phyloP scores from a whole-genome alignment of 1,139 yeast genomes.

The Pichia sp. region DNA sequence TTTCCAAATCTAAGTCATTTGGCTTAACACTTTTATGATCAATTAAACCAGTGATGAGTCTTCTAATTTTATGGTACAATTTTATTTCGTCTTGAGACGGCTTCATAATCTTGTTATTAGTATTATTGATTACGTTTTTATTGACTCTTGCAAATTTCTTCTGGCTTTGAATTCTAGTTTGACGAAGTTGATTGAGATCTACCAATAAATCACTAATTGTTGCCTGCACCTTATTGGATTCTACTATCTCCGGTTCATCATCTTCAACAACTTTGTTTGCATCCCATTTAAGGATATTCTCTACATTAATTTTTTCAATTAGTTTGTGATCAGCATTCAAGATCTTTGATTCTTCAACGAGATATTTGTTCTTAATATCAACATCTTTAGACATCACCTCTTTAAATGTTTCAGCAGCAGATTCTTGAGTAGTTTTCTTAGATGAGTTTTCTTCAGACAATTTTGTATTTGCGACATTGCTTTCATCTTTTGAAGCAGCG shows the following conservation, averaged over 20 bases:
- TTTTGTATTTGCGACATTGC: neutral
- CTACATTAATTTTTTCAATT: conserved; percentile 30
- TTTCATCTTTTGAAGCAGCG: conserved; percentile 4
- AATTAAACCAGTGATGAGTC: conserved; percentile 40
- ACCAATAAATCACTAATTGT: conserved; percentile 49
- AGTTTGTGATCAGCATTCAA: conserved; percentile 1
- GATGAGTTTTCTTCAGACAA: conserved; percentile 1
- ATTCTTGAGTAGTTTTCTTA: conserved; percentile 1
- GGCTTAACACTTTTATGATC: conserved; percentile 21
- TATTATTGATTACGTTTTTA: conserved; percentile 5
- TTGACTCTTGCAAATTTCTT: conserved; percentile 8
- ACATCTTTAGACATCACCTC: conserved; percentile 8
- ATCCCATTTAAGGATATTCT: conserved; percentile 44
- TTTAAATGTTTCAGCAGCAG: neutral
- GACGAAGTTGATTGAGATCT: conserved; percentile 57
- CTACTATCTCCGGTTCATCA: conserved; percentile 44
- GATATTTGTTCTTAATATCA: conserved; percentile 6
- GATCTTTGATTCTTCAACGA: neutral
- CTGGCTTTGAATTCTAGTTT: conserved; percentile 24
- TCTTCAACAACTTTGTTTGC: conserved; percentile 43
- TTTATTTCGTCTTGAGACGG: conserved; percentile 40
- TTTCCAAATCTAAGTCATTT: conserved; percentile 21
- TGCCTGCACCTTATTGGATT: conserved; percentile 38
- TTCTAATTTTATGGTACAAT: conserved; percentile 41
- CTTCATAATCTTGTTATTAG: conserved; percentile 8